Conservation (phyloP, 257 asterid genomes). For the Ehretia macrophylla region DNA sequence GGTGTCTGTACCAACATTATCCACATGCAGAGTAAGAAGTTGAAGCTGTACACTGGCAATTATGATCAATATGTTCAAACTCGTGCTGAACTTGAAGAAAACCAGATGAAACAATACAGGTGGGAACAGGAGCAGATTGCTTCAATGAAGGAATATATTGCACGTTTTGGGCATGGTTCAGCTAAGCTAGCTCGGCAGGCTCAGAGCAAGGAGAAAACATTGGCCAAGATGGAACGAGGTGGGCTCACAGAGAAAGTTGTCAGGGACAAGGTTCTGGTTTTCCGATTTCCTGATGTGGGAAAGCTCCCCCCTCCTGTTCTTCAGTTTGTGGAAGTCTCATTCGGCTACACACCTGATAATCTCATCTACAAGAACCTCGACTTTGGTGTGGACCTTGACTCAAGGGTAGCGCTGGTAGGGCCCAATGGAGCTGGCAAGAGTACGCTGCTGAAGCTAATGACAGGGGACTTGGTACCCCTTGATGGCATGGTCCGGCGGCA, state of each 20-base stretch:
- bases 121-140: conserved; percentile 99
- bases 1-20: conserved; percentile 98
- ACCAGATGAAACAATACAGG: conserved; percentile 93
- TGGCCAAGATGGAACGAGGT: conserved; percentile 98
- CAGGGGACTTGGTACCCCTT: conserved; percentile 75
- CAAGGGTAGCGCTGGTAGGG: conserved; percentile 92
- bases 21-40: conserved; percentile 85
- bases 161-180: conserved; percentile 98
- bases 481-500: conserved; percentile 98
- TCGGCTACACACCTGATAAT: conserved; percentile 86
- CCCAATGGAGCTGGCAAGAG: conserved; percentile 99
- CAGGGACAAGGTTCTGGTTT: conserved; percentile 68
- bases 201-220: conserved; percentile 93
- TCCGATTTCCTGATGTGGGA: conserved; percentile 81
- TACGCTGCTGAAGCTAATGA: conserved; percentile 92
- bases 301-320: conserved; percentile 98
- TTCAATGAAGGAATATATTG: conserved; percentile 95
- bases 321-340: conserved; percentile 85
- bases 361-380: conserved; percentile 83
- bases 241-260: conserved; percentile 90
- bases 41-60: conserved; percentile 82
- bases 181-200: conserved; percentile 99
- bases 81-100: conserved; percentile 91
- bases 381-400: conserved; percentile 95
- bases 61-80: conserved; percentile 91